Base-by-base conservation (phyloP, 2,329 filamentous ascomycete species). In the Xylaria multiplex region DNA sequence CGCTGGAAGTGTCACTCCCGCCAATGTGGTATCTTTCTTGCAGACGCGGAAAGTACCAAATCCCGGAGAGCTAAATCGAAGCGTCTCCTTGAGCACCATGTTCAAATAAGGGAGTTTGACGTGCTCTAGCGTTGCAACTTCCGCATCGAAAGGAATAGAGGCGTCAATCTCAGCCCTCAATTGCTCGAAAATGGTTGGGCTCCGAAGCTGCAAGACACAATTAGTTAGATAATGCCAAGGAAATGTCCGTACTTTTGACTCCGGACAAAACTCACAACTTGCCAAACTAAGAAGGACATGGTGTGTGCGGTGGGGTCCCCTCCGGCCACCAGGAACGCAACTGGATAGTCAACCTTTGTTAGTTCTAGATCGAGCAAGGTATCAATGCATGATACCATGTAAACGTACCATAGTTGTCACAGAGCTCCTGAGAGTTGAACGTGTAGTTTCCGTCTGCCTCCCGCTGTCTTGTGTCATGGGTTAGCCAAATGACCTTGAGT, bases 261-360 rank as follows among this genome's bases (percentile, higher is more conserved):
- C 2, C 3, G n/a, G 42, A n/a, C 22, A 16, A 32, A n/a, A 62
- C 65, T 62, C 49, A 65, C 65, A 55, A 60, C 62, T 49, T 67
- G 57, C 62, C 62, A 67, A 22, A 67, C 48, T 19, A 67, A 59
- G 43, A 67, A 67, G n/a, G 65, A 67, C 65, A 67, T 67, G 2
- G 65, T 67, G 40, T 67, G 65, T 5, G 65, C 65, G 27, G 65
- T 67, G 6, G 65, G 65, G 16, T 67, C 65, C 50, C 65, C 65
- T 50, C 65, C 65, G 2, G 65, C 65, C 9, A 67, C 65, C 24
- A 67, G 30, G 27, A 67, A 67, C 59, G 65, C 65, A 42, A 67
- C 65, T 67, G 55, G 6, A 42, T 9, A 13, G 32, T n/a, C n/a
- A 7, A 27, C 22, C 13, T 16, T 37, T 22, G 43, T 65, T n/a